Evolutionary conservation across 2,329 filamentous ascomycete species (phyloP), one percentile per base, ranked within the genome.

Genomic region (Zasmidium angulare): DNA sequence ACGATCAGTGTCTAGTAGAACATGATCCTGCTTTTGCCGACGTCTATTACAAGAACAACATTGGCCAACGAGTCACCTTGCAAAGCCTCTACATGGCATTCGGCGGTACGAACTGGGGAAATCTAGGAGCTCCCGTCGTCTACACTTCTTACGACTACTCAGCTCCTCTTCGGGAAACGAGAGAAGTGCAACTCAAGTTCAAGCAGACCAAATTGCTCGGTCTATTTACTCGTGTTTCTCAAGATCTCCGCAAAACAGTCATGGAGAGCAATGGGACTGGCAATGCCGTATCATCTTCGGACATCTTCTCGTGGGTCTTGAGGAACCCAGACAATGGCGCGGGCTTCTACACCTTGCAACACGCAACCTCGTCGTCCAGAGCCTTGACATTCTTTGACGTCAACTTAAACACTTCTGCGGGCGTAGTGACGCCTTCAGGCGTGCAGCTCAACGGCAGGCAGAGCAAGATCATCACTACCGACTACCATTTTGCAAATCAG

Each of bases 61-160:
- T 88, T 22, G 83, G 78, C 14, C 83, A 88, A 65, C 77, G 82
- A 0, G 80, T 86, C 2, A 86, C 83, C 0, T 82, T 83, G 0
- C 79, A 87, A 57, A 86, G 80, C 29, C 72, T 88, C 2, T 88
- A 88, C 68, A 87, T 88, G 84, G 73, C 85, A 51, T 88, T 81
- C 55, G 86, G 86, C 2, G 86, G 85, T 2, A 88, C 58, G 2
- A 60, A 54, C 46, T 60, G 57, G 57, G 57, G 57, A 2, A 55
- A 55, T 19, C 12, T 59, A n/a, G 57, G 47, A 12, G 57, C 52
- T 3, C 52, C 57, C 1, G 57, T 59, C 9, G 57, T 85, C 23
- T 84, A 80, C 1, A 83, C 82, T 1, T 86, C 82, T 24, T 88
- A 88, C 64, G 86, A 88, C 68, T 88, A 88, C 68, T 85, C 82